Evolutionary conservation across 352 stramenopile genomes (phyloP), one percentile per base, ranked within the genome.

Genomic region (Phytophthora megakarya): DNA sequence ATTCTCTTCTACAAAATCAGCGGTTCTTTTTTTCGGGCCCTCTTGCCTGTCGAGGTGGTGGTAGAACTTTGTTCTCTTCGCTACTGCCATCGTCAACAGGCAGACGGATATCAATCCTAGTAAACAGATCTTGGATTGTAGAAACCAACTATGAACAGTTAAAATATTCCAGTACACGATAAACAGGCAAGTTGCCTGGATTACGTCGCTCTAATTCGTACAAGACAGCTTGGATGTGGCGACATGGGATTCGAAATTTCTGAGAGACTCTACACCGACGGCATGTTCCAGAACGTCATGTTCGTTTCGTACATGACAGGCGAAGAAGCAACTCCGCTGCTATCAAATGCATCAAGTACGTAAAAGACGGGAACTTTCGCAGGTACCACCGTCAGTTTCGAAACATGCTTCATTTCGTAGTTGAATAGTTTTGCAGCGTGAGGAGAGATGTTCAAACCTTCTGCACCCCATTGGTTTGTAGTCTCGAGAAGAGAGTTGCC

Each of bases 151-250:
- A n/a, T n/a, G n/a, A n/a, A n/a, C n/a, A n/a, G n/a, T n/a, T n/a
- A n/a, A n/a, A n/a, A n/a, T n/a, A n/a, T n/a, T n/a, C n/a, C n/a
- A n/a, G n/a, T n/a, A n/a, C n/a, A n/a, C n/a, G n/a, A n/a, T n/a
- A n/a, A n/a, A n/a, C n/a, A n/a, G n/a, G n/a, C n/a, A n/a, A n/a
- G n/a, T n/a, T n/a, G n/a, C n/a, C n/a, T n/a, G n/a, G n/a, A n/a
- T n/a, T n/a, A n/a, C n/a, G n/a, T n/a, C n/a, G n/a, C n/a, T n/a
- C n/a, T n/a, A n/a, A n/a, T n/a, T n/a, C n/a, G n/a, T n/a, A n/a
- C n/a, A 47, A 47, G 15, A 47, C 40, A 6, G 40, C 40, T 47
- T 47, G 40, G 23, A 47, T 47, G 40, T 47, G 40, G 4, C 8
- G n/a, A 30, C 40, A 47, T 2, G 40, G 40, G 4, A 47, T 47